A percentile compares a stretch with the other conserved stretches of the same genome.
Conservation (phyloP, 225 moss, liverwort and hornwort species). For the Neckera pumila region DNA sequence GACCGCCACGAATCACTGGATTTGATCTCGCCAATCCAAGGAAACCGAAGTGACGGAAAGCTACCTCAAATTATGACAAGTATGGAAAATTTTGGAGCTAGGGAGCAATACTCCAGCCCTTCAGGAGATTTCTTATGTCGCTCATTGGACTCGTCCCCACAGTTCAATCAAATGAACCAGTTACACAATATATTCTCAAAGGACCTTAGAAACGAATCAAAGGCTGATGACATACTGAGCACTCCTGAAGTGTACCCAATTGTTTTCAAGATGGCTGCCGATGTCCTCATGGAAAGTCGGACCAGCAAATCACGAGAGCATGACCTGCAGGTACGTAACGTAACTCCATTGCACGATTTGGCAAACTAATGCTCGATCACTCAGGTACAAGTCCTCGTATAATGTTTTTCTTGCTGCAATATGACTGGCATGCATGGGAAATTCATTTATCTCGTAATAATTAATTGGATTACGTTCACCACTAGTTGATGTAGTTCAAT, state of each 20-base stretch:
- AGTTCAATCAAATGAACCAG: background rate
- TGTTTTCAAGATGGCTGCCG: conserved; percentile 15
- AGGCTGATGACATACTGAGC: background rate
- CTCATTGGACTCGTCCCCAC: background rate
- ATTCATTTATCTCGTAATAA: too few relatives aligned
- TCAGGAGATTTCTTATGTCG: background rate
- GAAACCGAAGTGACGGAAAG: background rate
- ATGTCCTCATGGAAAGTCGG: conserved; percentile 6
- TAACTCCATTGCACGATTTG: background rate
- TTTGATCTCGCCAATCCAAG: background rate
- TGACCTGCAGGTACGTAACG: conserved; percentile 4
- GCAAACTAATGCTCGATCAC: background rate
- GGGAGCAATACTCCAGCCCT: background rate
- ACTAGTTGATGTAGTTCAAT: background rate
- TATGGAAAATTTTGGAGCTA: background rate
- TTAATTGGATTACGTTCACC: background rate
- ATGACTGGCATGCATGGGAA: background rate
- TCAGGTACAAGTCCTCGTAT: background rate
- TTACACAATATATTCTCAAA: background rate
- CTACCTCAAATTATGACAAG: background rate
- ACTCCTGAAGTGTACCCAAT: conserved; percentile 1
- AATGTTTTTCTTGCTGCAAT: background rate
- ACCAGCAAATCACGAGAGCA: conserved; percentile 4
- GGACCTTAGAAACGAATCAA: background rate
- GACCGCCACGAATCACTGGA: background rate